These are phyloP conservation scores for Aspergillus pseudoglaucus DNA, from an alignment of 2,329 filamentous ascomycete species.

Conservation along the genomic window DNA sequence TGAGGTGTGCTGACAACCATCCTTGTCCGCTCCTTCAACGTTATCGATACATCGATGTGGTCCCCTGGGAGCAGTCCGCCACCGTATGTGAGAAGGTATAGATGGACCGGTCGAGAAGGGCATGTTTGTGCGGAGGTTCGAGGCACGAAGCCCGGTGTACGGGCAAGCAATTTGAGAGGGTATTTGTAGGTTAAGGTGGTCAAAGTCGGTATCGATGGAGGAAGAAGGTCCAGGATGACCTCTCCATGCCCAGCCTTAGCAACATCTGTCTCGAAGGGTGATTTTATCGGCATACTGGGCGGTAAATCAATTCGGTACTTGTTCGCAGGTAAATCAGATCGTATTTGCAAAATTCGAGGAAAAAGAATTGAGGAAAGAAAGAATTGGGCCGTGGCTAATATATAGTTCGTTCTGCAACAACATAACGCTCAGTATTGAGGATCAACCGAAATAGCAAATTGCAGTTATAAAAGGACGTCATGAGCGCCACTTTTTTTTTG, in stretches of 20 bases:
- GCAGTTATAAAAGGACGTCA: constrained; percentile 2
- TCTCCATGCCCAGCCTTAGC: constrained; percentile 71
- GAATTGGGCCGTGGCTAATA: not conserved
- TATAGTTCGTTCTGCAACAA: not conserved
- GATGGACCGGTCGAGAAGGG: constrained; percentile 56
- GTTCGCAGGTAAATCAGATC: not conserved
- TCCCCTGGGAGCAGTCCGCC: constrained; percentile 89
- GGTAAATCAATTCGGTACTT: not conserved
- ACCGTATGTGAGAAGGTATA: constrained; percentile 90
- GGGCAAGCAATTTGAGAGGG: constrained; percentile 86
- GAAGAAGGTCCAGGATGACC: constrained; percentile 66
- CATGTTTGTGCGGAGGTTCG: constrained; percentile 32
- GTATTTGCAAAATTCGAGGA: not conserved
- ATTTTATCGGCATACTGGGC: constrained; percentile 38
- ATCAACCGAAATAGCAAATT: not conserved
- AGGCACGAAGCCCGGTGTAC: constrained; percentile 58
- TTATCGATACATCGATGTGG: constrained; percentile 65
- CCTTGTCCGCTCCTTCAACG: constrained; percentile 57
- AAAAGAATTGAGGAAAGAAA: not conserved
- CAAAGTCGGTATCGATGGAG: constrained; percentile 64
- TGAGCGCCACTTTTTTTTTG: not conserved
- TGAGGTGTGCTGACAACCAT: constrained; percentile 57
- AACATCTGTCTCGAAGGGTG: constrained; percentile 70
- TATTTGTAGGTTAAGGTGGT: constrained; percentile 81
- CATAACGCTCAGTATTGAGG: constrained; percentile 7